Percentiles rank a stretch among this genome's conserved stretches.
Evolutionary conservation across 495 filamentous ascomycete genomes (phyloP).

Genomic region (Xylaria curta): DNA sequence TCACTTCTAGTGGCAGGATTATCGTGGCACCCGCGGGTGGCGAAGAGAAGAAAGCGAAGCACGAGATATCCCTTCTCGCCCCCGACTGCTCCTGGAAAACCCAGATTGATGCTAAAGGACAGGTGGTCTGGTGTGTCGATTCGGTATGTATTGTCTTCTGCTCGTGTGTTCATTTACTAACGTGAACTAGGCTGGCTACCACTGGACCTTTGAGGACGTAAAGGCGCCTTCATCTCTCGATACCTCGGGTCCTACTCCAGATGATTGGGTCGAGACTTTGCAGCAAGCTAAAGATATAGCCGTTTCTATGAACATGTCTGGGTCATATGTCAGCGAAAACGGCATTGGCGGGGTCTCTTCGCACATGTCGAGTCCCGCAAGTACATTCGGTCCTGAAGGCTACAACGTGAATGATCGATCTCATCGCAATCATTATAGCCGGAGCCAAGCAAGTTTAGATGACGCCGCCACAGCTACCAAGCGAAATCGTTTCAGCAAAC

Average conservation of each 20-base stretch:
- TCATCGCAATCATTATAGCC: conserved; percentile 58
- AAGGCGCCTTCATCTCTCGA: conserved; percentile 61
- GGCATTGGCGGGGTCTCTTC: conserved; percentile 75
- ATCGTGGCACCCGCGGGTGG: conserved; percentile 91
- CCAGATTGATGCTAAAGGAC: conserved; percentile 80
- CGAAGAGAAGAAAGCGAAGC: conserved; percentile 94
- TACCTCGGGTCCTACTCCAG: conserved; percentile 40
- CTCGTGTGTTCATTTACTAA: conserved; percentile 31
- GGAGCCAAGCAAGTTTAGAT: conserved; percentile 61
- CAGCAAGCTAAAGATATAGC: conserved; percentile 84
- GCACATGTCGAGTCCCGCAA: conserved; percentile 74
- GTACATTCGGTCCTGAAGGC: conserved; percentile 65
- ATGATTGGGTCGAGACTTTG: conserved; percentile 88
- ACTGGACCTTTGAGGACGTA: conserved; percentile 90
- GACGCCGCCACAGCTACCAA: conserved; percentile 61
- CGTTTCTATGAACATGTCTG: conserved; percentile 68
- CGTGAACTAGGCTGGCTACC: conserved; percentile 74
- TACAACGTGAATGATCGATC: conserved; percentile 56
- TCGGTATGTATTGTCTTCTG: conserved; percentile 68
- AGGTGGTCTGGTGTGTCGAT: conserved; percentile 89
- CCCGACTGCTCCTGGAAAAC: conserved; percentile 77
- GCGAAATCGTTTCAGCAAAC: conserved; percentile 84
- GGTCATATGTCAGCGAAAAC: conserved; percentile 72
- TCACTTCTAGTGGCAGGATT: conserved; percentile 88
- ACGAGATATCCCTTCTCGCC: conserved; percentile 80